A percentile compares a stretch with the other conserved stretches of the same genome.
Conservation (phyloP, 2,329 filamentous ascomycete species). For the Thermoascus crustaceus region DNA sequence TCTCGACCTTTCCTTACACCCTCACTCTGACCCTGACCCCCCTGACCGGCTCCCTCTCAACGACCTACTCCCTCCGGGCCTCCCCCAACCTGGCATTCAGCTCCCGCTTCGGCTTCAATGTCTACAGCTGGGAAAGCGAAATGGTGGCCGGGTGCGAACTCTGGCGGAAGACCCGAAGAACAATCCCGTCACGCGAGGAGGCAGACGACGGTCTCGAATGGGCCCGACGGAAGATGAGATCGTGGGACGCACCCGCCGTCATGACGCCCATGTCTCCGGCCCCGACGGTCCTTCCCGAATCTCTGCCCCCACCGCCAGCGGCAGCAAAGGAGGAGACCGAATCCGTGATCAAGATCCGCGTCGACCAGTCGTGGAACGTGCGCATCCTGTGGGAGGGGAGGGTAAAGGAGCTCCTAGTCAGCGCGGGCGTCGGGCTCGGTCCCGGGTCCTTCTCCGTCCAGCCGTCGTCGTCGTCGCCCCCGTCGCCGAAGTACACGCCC, state of each 20-base stretch:
- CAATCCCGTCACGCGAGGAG: constrained; percentile 24
- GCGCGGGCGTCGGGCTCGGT: constrained; percentile 78
- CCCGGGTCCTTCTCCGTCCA: constrained; percentile 31
- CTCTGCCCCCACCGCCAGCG: constrained; percentile 6
- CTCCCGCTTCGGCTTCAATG: constrained; percentile 91
- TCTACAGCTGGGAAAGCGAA: constrained; percentile 95
- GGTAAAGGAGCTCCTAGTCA: constrained; percentile 86
- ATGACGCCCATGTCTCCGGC: constrained; percentile 11
- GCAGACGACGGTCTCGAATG: constrained; percentile 39
- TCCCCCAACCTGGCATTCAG: constrained; percentile 75
- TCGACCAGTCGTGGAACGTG: constrained; percentile 82
- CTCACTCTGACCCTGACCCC: constrained; percentile 91
- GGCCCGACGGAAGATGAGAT: constrained; percentile 31
- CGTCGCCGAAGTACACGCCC: constrained; percentile 14
- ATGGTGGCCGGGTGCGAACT: constrained; percentile 87
- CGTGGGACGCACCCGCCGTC: constrained; percentile 20
- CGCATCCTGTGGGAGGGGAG: constrained; percentile 88
- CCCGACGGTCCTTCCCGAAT: constrained; percentile 11
- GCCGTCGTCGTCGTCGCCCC: constrained; percentile 17
- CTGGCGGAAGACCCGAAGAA: constrained; percentile 56
- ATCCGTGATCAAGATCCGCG: constrained; percentile 79
- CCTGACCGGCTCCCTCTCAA: constrained; percentile 85
- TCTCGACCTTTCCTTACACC: constrained; percentile 78
- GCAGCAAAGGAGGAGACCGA: constrained; percentile 58
- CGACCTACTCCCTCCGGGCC: constrained; percentile 85